These are phyloP conservation scores for Trichophyton verrucosum DNA, from an alignment of 2,329 filamentous ascomycete genomes.

Conservation along the genomic window DNA sequence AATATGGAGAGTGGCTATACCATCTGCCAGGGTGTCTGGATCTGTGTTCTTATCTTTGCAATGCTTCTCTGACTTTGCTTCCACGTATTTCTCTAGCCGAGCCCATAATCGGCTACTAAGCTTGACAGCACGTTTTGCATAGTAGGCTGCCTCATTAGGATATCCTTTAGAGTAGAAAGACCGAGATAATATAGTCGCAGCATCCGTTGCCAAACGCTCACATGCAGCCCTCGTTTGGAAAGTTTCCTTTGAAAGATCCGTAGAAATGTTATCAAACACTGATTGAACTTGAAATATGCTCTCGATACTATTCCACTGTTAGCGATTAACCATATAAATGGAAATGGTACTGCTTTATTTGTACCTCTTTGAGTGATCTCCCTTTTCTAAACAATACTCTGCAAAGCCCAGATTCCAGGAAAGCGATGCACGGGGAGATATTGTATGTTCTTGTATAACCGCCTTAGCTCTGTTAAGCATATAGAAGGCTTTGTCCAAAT, in stretches of 20 bases:
- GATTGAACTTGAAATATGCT: constrained; percentile 21
- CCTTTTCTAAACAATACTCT: constrained; percentile 59
- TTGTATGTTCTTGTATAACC: constrained; percentile 30
- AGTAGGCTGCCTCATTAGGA: constrained; percentile 35
- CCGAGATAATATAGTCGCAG: constrained; percentile 52
- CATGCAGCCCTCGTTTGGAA: constrained; percentile 31
- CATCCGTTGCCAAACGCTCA: constrained; percentile 47
- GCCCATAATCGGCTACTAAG: constrained; percentile 42
- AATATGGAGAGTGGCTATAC: constrained; percentile 29
- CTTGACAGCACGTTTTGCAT: constrained; percentile 38
- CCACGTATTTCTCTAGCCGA: constrained; percentile 35
- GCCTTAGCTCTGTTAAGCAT: constrained; percentile 48
- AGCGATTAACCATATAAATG: background rate
- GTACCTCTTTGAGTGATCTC: constrained; percentile 50
- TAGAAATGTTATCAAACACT: constrained; percentile 24
- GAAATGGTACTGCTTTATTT: background rate
- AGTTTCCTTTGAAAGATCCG: constrained; percentile 22
- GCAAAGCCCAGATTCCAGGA: constrained; percentile 58
- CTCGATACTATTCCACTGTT: constrained; percentile 18
- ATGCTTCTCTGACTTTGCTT: constrained; percentile 24
- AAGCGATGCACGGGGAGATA: constrained; percentile 37
- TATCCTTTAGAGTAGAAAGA: constrained; percentile 47
- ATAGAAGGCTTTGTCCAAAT: constrained; percentile 45
- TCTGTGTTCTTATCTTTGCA: constrained; percentile 17
- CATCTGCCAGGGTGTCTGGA: constrained; percentile 27